These are phyloP conservation scores for peach (Prunus persica) DNA, from an alignment of 306 rosid genomes.

Conservation along the genomic window Prunus_persica_NCBIv2 NC_034009.1:41865001-41865500, in stretches of 20 bases:
- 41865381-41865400: neutral
- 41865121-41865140: neutral
- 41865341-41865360: neutral
- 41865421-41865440: neutral
- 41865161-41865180: neutral
- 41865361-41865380: neutral
- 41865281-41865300: constrained; percentile 1
- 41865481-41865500: neutral
- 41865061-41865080: neutral
- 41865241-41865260: constrained; percentile 2
- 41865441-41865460: neutral
- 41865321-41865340: neutral
- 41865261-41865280: constrained; percentile 22
- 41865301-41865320: neutral
- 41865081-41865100: neutral
- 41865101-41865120: neutral
- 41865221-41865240: neutral
- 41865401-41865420: neutral
- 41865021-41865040: neutral
- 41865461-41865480: neutral
- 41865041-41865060: neutral
- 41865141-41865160: neutral
- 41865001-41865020: neutral
- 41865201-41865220: constrained; percentile 11
- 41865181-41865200: neutral